Base-by-base conservation (phyloP, 305 asterid genomes). In the Fraxinus angustifolia region DNA sequence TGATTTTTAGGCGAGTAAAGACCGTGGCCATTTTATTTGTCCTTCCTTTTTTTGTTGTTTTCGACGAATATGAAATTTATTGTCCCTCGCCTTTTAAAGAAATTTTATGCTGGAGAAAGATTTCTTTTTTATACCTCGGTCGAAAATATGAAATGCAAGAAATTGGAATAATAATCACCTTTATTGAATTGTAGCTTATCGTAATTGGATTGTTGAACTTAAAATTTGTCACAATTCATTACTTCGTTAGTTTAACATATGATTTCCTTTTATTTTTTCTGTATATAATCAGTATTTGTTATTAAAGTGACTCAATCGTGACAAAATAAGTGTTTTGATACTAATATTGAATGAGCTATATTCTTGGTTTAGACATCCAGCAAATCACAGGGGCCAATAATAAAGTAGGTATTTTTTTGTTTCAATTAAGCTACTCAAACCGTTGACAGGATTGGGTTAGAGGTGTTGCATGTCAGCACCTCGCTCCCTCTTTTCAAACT, bases 311-410 rank as follows among this genome's bases (percentile, higher is more conserved):
- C 65, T 53, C 10, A 53, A 53, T 53, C 23, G 65, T 53, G 23
- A 58, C 14, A 58, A 58, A 58, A 58, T n/a, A 1, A 56, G 67
- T 6, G 14, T 21, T 2, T 8, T 8, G 33, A 21, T 3, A 62
- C 28, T 8, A 8, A 23, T 19, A 62, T 62, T 62, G 30, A 62
- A 62, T 62, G 11, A 60, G 4, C 14, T 58, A 2, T 6, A 53
- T 16, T n/a, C 3, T 56, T 17, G 14, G 68, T 58, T 58, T 58
- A 5, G 30, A 58, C 30, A 8, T 28, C 60, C 81, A 28, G 8
- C 70, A 34, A 5, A 23, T 72, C 83, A 34, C 12, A 31, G 70
- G 70, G 80, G 77, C 83, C 84, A 78, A 74, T 38, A 23, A 62
- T 36, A 71, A 60, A 56, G 79, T 68, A 4, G 56, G 16, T 2